Percentiles rank a stretch among this genome's conserved stretches.
Conservation (phyloP, 805 yeast species). For the Candida insectorum region DNA sequence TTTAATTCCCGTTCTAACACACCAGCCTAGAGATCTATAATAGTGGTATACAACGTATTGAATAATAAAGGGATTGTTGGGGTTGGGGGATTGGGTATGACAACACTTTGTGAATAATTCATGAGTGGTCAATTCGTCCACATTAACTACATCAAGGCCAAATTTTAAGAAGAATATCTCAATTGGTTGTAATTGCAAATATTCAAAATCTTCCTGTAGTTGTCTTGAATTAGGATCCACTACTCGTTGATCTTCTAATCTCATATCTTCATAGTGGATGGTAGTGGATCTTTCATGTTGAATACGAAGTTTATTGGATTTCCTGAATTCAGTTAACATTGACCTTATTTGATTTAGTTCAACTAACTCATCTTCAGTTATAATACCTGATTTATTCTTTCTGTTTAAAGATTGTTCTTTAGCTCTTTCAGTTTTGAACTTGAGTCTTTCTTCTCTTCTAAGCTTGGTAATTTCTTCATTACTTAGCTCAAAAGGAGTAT, state of each 20-base stretch:
- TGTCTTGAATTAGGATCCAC: constrained; percentile 8
- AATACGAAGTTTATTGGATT: constrained; percentile 9
- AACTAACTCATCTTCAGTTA: constrained; percentile 20
- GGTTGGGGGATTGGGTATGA: constrained; percentile 1
- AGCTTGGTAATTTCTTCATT: constrained; percentile 72
- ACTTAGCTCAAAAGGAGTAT: constrained; percentile 5
- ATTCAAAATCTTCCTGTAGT: constrained; percentile 31
- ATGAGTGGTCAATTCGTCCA: constrained; percentile 17
- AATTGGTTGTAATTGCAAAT: constrained; percentile 67
- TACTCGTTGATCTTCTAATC: constrained; percentile 11
- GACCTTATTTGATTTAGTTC: constrained; percentile 16
- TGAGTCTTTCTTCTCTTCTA: constrained; percentile 67
- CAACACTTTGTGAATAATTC: constrained; percentile 24
- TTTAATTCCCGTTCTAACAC: constrained; percentile 86
- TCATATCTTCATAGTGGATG: constrained; percentile 13
- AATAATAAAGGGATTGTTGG: constrained; percentile 38
- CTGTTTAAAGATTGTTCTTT: constrained; percentile 48
- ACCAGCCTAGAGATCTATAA: constrained; percentile 89
- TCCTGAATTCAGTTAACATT: constrained; percentile 17
- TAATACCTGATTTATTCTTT: constrained; percentile 28
- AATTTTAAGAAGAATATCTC: constrained; percentile 71
- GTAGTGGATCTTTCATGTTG: constrained; percentile 7
- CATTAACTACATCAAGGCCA: constrained; percentile 49
- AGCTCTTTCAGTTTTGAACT: constrained; percentile 69
- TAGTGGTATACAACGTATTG: constrained; percentile 80